Evolutionary conservation across 225 moss, liverwort and hornwort species (phyloP).

Genomic region (Physcomitrium patens): DNA sequence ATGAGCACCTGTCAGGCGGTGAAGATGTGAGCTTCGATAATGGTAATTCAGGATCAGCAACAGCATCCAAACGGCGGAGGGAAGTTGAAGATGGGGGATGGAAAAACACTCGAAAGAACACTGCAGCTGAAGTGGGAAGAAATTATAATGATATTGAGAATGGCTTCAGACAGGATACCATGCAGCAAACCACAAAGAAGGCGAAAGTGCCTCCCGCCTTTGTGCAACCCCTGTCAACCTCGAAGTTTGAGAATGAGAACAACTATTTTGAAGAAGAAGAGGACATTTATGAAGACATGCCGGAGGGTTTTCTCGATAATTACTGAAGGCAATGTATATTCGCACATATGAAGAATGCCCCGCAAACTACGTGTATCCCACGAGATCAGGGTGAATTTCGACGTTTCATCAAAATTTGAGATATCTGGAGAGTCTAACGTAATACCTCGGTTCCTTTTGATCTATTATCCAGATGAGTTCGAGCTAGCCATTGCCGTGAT

Average conservation of each 20-base stretch:
- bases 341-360: slow-evolving; percentile 2
- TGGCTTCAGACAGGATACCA: slow-evolving; percentile 46
- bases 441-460: slow-evolving; percentile 3
- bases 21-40: slow-evolving; percentile 33
- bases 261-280: slow-evolving; percentile 46
- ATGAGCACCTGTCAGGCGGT: slow-evolving; percentile 52
- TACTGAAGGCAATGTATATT: slow-evolving; percentile 26
- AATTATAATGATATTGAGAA: slow-evolving; percentile 49
- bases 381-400: slow-evolving; percentile 27
- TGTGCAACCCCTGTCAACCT: slow-evolving; percentile 51
- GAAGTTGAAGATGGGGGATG: slow-evolving; percentile 59
- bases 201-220: slow-evolving; percentile 48
- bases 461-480: slow-evolving; percentile 27
- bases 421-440: slow-evolving; percentile 22
- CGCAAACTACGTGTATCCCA: slow-evolving; percentile 11
- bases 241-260: slow-evolving; percentile 52
- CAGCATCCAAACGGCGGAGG: slow-evolving; percentile 68
- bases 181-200: slow-evolving; percentile 59
- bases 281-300: slow-evolving; percentile 53
- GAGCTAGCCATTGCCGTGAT: slow-evolving; percentile 16
- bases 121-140: slow-evolving; percentile 28
- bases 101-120: slow-evolving; percentile 49
- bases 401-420: slow-evolving; percentile 9
- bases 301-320: slow-evolving; percentile 57
- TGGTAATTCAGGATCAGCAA: slow-evolving; percentile 34